Conservation (phyloP, 805 yeast species). For the Lachancea lanzarotensis region DNA sequence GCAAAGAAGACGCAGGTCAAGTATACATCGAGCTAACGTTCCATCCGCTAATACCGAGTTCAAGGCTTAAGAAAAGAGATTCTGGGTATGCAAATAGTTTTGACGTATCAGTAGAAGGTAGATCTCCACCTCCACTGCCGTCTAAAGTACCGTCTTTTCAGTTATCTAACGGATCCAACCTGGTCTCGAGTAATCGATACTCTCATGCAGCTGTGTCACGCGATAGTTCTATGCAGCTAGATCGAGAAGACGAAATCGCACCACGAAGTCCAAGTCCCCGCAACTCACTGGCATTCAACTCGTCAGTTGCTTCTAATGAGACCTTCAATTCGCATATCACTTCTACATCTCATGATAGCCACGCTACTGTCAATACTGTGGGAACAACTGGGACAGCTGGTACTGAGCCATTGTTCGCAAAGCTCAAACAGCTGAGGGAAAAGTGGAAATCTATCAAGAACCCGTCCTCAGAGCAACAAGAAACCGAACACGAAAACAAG, state of each 20-base stretch:
- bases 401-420: conserved; percentile 32
- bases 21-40: conserved; percentile 89
- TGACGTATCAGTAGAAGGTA: conserved; percentile 24
- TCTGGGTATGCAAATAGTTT: conserved; percentile 13
- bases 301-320: conserved; percentile 23
- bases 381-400: conserved; percentile 13
- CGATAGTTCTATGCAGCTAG: not conserved
- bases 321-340: conserved; percentile 21
- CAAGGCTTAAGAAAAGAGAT: conserved; percentile 8
- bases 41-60: conserved; percentile 44
- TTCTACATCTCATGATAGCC: conserved; percentile 9
- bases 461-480: conserved; percentile 16
- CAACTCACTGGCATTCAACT: conserved; percentile 12
- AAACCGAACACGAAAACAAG: conserved; percentile 11
- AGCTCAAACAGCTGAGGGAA: conserved; percentile 30
- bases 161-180: not conserved
- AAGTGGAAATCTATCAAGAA: conserved; percentile 31
- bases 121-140: conserved; percentile 32
- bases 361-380: conserved; percentile 12
- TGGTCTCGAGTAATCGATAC: conserved; percentile 8
- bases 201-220: conserved; percentile 25
- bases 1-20: conserved; percentile 71
- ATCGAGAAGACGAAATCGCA: not conserved
- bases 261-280: not conserved
- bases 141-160: conserved; percentile 13